Base-by-base conservation (phyloP, 495 filamentous ascomycete genomes). In the Penicillium mononematosum region DNA sequence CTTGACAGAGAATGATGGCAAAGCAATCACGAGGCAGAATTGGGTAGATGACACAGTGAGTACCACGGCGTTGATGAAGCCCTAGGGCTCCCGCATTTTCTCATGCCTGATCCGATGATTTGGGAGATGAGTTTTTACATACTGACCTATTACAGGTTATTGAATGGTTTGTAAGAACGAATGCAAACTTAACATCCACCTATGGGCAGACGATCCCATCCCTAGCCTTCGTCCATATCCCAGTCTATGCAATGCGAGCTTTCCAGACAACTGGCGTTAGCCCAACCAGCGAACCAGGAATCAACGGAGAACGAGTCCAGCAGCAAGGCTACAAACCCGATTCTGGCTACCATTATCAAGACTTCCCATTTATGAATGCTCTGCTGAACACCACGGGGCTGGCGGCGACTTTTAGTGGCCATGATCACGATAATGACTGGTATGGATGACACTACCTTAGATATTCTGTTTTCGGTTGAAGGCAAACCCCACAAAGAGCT, bases 181-280 rank as follows among this genome's bases (percentile, higher is more conserved):
- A 77, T 56, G 58, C 62, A n/a, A 55, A 65, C 1, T 64, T 90
- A 8, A 57, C 58, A 4, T 53, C 53, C 19, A 65, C 68, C 50
- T 77, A 80, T 36, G 63, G 68, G 6, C 58, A 53, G 2, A 51
- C 57, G 3, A 77, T 89, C n/a, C 87, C 87, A 0, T 83, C 81
- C 11, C 60, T 90, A 7, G 86, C 79, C 0, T 90, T 90, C 58
- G 83, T 86, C 3, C 87, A 90, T 61, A 89, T 90, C 50, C 87
- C 86, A 5, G 73, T 75, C 4, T 74, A 77, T 45, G 82, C 84
- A 0, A 82, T 80, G 27, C 72, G 73, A 0, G 77, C 75, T 12
- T 66, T 83, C 12, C 81, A 86, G 58, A 58, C 78, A 19, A 19
- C 69, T 17, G 75, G 75, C 0, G 65, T 78, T 7, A 59, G 66